Evolutionary conservation across 192 early-diverging fungal species (phyloP), one percentile per base, ranked within the genome.

Genomic region (Backusella parvicylindrica): DNA sequence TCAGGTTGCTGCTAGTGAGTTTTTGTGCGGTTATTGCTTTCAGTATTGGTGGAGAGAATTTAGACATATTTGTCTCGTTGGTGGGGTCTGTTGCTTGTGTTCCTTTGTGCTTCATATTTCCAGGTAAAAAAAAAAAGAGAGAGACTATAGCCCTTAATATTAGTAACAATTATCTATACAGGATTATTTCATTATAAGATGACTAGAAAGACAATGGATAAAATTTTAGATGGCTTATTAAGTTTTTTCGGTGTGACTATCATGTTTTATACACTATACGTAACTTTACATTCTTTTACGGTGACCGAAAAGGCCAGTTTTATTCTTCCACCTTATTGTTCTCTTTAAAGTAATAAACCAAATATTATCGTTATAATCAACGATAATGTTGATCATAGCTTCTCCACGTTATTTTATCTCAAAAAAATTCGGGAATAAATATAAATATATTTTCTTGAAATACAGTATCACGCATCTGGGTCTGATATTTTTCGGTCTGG

Each of bases 61-160:
- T 97, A 16, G 95, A 97, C 81, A 92, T 92, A 75, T 92, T 95
- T 80, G 95, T 97, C 31, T 90, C 87, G 18, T 87, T 97, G 26
- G 91, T 97, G 32, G 95, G 95, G 1, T 92, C 90, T 73, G 86
- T 94, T 70, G 90, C 93, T 0, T 92, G 86, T 43, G 83, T 87
- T 30, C 91, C 91, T 4, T 77, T 92, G 66, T 89, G 87, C 70
- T 95, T 96, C 30, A 90, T 96, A 65, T 97, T 95, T 79, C 95
- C 95, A 6, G 86, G 89, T 65, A 47, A 60, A 21, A 50, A 50
- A 50, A 21, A 50, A 21, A 50, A 50, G n/a, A n/a, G n/a, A n/a
- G n/a, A 6, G 8, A 21, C 18, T 6, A 32, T 28, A 2, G 31
- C 1, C 30, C 6, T 28, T 65, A 41, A 8, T 26, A 26, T 26